Percentiles rank a stretch among this genome's conserved stretches.
Evolutionary conservation across 1,284 basidiomycete genomes (phyloP).

Genomic region (Leccinum pachyderme): DNA sequence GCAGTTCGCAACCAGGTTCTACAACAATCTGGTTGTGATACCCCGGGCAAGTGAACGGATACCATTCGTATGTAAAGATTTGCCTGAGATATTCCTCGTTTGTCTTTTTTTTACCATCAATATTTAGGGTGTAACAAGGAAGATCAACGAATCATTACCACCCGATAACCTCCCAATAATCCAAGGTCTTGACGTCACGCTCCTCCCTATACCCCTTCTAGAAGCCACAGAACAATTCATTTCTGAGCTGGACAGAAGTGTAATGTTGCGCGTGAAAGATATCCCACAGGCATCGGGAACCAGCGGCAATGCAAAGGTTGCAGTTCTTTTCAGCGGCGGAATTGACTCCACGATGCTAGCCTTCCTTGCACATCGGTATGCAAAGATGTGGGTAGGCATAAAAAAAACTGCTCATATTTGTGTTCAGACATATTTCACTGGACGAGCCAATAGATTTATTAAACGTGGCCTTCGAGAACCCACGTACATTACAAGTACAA

Average conservation of each 20-base stretch:
- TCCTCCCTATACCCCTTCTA: constrained; percentile 45
- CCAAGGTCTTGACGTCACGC: constrained; percentile 38
- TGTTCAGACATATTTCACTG: constrained; percentile 60
- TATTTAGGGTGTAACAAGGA: constrained; percentile 43
- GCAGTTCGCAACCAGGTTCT: constrained; percentile 37
- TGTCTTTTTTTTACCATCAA: constrained; percentile 1
- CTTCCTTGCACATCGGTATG: constrained; percentile 72
- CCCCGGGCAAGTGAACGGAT: constrained; percentile 16
- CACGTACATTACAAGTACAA: constrained; percentile 59
- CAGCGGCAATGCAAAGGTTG: constrained; percentile 58
- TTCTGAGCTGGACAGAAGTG: constrained; percentile 54
- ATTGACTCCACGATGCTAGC: constrained; percentile 90
- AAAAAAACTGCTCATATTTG: constrained; percentile 15
- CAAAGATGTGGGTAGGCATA: neutral
- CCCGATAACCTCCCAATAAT: constrained; percentile 40
- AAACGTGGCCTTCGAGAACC: constrained; percentile 96
- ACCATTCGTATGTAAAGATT: constrained; percentile 30
- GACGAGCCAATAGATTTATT: constrained; percentile 89
- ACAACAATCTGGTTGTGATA: constrained; percentile 29
- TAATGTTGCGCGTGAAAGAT: constrained; percentile 57
- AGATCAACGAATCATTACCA: constrained; percentile 50
- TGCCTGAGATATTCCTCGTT: neutral
- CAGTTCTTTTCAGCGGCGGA: constrained; percentile 93
- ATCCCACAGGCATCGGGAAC: constrained; percentile 45
- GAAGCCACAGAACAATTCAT: constrained; percentile 53